Conservation (phyloP, 768 basidiomycete species). For the Cyathus striatus region DNA sequence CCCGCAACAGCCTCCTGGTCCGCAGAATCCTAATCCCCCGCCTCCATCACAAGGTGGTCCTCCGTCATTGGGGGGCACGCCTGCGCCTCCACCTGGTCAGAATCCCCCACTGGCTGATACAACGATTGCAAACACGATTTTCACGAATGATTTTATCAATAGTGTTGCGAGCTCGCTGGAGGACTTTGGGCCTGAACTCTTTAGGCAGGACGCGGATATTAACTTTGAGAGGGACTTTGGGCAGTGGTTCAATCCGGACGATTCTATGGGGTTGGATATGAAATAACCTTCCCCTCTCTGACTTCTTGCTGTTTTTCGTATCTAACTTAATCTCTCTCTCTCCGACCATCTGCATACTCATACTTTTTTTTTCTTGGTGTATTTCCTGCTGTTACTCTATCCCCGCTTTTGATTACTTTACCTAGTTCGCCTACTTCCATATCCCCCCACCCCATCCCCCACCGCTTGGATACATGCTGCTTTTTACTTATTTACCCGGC, state of each 20-base stretch:
- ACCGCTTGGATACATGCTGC: background rate
- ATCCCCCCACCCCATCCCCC: background rate
- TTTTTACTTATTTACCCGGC: background rate
- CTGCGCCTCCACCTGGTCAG: background rate
- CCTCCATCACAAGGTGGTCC: constrained; percentile 5
- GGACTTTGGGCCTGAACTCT: constrained; percentile 33
- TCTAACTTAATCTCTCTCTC: background rate
- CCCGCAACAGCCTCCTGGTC: constrained; percentile 5
- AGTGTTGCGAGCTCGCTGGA: constrained; percentile 34
- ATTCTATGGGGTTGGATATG: constrained; percentile 27
- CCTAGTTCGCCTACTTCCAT: background rate
- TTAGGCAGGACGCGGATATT: constrained; percentile 42
- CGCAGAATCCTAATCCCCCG: constrained; percentile 5
- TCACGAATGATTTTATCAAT: constrained; percentile 40
- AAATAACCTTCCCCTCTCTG: constrained; percentile 13
- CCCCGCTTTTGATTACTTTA: background rate
- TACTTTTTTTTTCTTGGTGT: background rate
- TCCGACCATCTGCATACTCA: too few relatives aligned
- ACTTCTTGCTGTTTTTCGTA: background rate
- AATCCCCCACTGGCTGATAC: background rate
- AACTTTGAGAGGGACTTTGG: constrained; percentile 74
- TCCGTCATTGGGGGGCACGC: constrained; percentile 4
- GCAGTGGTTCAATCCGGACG: constrained; percentile 69
- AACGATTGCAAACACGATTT: constrained; percentile 3
- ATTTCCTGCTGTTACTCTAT: background rate